phyloP scores from a whole-genome alignment of 352 stramenopile species.

The Pythium phragmiticola region DNA sequence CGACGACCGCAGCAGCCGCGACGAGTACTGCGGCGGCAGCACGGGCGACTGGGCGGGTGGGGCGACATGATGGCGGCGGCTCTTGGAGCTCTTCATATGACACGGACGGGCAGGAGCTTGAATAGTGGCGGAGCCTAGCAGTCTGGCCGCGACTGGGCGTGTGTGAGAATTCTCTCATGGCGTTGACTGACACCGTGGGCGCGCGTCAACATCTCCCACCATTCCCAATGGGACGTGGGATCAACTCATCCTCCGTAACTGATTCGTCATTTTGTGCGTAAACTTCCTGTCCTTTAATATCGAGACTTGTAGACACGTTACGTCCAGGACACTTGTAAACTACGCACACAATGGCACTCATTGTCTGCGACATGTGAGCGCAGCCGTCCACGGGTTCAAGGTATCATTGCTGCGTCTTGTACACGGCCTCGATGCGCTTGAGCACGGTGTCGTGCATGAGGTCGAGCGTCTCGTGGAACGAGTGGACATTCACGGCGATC shows the following conservation, averaged over 20 bases:
- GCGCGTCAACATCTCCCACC: no score
- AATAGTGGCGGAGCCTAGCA: neutral
- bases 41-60: conserved; percentile 31
- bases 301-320: neutral
- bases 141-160: neutral
- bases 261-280: no score
- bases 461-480: conserved; percentile 85
- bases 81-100: neutral
- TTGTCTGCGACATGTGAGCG: conserved; percentile 20
- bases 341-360: neutral
- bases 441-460: conserved; percentile 85
- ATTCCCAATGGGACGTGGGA: no score
- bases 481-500: conserved; percentile 82
- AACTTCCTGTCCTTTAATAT: neutral
- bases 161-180: neutral
- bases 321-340: neutral
- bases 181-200: no score
- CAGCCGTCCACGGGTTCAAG: neutral
- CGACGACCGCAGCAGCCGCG: conserved; percentile 68
- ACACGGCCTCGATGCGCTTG: conserved; percentile 80
- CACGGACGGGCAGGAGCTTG: no score
- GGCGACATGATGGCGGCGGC: neutral
- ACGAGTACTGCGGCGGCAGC: conserved; percentile 65
- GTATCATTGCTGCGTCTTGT: conserved; percentile 30
- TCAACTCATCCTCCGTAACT: no score